A percentile compares a stretch with the other conserved stretches of the same genome.
phyloP scores from a whole-genome alignment of 176 grass and related monocot genomes.

The Carex scoparia region DNA sequence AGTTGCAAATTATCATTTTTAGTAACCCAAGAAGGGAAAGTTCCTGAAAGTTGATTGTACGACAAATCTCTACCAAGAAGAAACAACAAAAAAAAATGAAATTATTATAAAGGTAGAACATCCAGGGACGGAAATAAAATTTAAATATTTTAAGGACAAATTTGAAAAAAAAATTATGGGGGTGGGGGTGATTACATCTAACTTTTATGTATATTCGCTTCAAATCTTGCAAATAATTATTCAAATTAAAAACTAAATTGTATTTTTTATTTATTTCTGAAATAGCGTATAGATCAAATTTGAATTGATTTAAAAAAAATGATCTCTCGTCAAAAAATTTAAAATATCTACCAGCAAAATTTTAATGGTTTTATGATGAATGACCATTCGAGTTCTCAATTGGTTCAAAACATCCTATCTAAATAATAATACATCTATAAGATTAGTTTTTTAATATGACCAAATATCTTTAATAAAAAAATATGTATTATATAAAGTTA shows the following conservation, averaged over 20 bases:
- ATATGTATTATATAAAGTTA: not conserved
- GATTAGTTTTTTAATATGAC: no score
- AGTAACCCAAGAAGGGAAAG: slow-evolving; percentile 75
- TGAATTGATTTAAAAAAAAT: no score
- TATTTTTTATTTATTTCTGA: not conserved
- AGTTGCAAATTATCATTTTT: slow-evolving; percentile 46
- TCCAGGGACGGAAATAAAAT: no score
- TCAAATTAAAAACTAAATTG: not conserved
- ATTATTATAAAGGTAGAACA: not conserved
- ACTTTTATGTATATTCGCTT: not conserved
- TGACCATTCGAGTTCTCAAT: not conserved
- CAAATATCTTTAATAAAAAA: not conserved
- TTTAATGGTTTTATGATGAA: no score
- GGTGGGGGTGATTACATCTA: not conserved
- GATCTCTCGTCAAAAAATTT: no score
- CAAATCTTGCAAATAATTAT: not conserved
- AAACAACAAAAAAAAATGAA: not conserved
- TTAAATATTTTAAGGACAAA: no score
- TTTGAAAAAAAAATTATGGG: no score
- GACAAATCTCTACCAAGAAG: slow-evolving; percentile 65
- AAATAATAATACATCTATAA: not conserved
- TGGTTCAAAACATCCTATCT: not conserved
- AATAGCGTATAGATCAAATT: no score
- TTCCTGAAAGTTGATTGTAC: slow-evolving; percentile 82
- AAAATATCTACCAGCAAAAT: no score